Evolutionary conservation across 2,329 filamentous ascomycete genomes (phyloP).

Genomic region (Penicillium sp.): DNA sequence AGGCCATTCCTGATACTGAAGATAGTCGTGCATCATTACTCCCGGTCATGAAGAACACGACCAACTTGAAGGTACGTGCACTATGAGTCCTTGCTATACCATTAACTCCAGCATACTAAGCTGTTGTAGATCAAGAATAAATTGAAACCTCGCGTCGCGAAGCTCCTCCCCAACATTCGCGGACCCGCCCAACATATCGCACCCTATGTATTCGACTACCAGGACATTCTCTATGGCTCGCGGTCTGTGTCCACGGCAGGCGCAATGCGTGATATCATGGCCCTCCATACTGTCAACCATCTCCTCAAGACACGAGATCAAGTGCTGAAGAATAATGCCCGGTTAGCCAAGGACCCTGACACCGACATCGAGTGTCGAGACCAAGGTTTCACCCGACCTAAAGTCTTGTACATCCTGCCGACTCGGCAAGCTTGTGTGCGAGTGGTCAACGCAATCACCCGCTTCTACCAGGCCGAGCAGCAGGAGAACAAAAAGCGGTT

Average conservation of each 20-base stretch:
- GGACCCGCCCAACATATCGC: slow-evolving; percentile 63
- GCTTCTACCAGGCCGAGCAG: slow-evolving; percentile 76
- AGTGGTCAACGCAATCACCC: slow-evolving; percentile 72
- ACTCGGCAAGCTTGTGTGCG: slow-evolving; percentile 82
- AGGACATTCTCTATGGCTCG: slow-evolving; percentile 73
- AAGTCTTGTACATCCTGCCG: slow-evolving; percentile 84
- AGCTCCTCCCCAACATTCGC: slow-evolving; percentile 58
- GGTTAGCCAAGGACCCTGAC: slow-evolving; percentile 64
- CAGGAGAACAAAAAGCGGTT: slow-evolving; percentile 95
- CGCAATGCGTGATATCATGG: slow-evolving; percentile 67
- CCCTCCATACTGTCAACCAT: slow-evolving; percentile 86
- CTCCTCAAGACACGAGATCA: slow-evolving; percentile 88
- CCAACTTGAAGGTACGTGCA: slow-evolving; percentile 37
- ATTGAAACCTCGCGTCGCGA: slow-evolving; percentile 55
- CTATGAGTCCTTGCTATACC: background rate
- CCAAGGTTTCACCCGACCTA: slow-evolving; percentile 92
- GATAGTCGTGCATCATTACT: slow-evolving; percentile 26
- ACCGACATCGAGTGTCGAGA: slow-evolving; percentile 75
- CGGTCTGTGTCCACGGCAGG: slow-evolving; percentile 67
- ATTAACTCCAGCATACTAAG: background rate
- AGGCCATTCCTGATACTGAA: slow-evolving; percentile 30
- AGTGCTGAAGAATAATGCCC: slow-evolving; percentile 88
- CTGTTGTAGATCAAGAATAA: slow-evolving; percentile 64
- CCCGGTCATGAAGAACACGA: slow-evolving; percentile 31
- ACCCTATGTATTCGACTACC: slow-evolving; percentile 74